Base-by-base conservation (phyloP, 2,329 filamentous ascomycete genomes). In the Sordariomycetes sp. region DNA sequence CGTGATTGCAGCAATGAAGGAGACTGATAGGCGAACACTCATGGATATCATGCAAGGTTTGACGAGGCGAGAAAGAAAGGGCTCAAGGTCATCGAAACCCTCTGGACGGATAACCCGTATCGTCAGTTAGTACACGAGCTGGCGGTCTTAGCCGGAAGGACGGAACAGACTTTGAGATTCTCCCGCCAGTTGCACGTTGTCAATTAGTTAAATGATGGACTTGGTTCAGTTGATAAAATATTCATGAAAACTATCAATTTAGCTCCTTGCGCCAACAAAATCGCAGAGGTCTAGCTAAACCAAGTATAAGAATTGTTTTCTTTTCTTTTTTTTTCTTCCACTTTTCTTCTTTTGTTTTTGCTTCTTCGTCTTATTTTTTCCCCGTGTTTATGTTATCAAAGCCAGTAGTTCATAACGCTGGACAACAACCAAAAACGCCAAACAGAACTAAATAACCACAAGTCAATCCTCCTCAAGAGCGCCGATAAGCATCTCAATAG, bases 401-500 rank as follows among this genome's bases (percentile, higher is more conserved):
- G n/a, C n/a, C 23, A 25, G n/a, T n/a, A 30, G 28, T 30, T 11
- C 28, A 30, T 17, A 29, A 25, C 23, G 23, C 23, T 25, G 23
- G 9, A 25, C n/a, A 25, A 25, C 12, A 19, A 30, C 28, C n/a
- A 7, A 18, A 16, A 30, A 30, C 28, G n/a, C n/a, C 17, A 7
- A 30, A 30, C n/a, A 30, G 17, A 16, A 30, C n/a, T 16, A 30
- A 30, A 30, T 17, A 16, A 18, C 19, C 7, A 30, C 12, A 30
- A 30, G 12, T 18, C n/a, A 30, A 18, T 7, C 28, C 28, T 30
- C 28, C 28, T 30, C 19, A 7, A 30, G 28, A 30, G 6, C n/a
- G 28, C 17, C 28, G 19, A 30, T 30, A 16, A 30, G 28, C 28
- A 30, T 30, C 28, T 30, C 28, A 30, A 30, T 30, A 30, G 28